These are phyloP conservation scores for Candida succiphila DNA, from an alignment of 805 yeast genomes.

Conservation along the genomic window DNA sequence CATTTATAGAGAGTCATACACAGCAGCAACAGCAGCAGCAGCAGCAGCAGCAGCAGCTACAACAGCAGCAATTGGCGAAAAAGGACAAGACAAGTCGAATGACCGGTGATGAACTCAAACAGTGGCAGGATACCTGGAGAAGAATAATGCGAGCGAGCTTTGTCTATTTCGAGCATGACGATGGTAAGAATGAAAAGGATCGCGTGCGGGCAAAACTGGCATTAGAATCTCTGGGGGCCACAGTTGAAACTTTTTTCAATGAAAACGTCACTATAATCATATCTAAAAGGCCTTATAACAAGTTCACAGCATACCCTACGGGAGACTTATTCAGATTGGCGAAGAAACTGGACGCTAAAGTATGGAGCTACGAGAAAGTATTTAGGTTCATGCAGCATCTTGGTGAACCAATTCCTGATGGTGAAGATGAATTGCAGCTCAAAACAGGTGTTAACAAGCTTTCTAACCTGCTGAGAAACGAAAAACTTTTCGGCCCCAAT, in stretches of 20 bases:
- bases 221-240: constrained; percentile 39
- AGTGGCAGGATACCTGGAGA: constrained; percentile 56
- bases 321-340: constrained; percentile 66
- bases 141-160: constrained; percentile 45
- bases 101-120: constrained; percentile 31
- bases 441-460: constrained; percentile 23
- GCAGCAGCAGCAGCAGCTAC: constrained; percentile 1
- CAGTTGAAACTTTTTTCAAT: constrained; percentile 50
- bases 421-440: constrained; percentile 11
- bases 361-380: constrained; percentile 85
- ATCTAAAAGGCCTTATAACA: constrained; percentile 44
- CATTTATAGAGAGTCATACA: too few species aligned
- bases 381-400: constrained; percentile 65
- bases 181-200: constrained; percentile 23
- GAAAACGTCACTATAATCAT: constrained; percentile 67
- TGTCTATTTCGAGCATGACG: constrained; percentile 45
- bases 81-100: constrained; percentile 9
- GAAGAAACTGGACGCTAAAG: constrained; percentile 50
- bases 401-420: constrained; percentile 28
- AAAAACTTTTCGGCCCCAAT: constrained; percentile 74
- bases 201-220: constrained; percentile 24
- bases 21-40: constrained; percentile 1
- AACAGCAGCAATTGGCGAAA: neutral
- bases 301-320: constrained; percentile 30
- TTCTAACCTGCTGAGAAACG: constrained; percentile 67